Conservation (phyloP, 2,329 filamentous ascomycete species). For the Pyricularia sp. region DNA sequence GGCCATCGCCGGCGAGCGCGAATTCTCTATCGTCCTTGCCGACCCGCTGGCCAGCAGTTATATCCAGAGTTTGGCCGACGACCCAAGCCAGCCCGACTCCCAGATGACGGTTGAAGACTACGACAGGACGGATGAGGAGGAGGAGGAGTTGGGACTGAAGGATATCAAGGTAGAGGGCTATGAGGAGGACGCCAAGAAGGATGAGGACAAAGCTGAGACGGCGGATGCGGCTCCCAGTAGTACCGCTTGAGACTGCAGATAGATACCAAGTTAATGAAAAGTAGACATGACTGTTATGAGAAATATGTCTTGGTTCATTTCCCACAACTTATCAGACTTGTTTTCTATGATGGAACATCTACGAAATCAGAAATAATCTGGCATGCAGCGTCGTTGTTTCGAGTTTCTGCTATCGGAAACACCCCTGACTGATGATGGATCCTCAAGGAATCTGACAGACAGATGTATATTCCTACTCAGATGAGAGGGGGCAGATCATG, state of each 20-base stretch:
- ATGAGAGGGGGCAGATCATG: no score
- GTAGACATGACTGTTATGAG: neutral
- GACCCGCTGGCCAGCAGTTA: slow-evolving; percentile 92
- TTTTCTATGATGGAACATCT: neutral
- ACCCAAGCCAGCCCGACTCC: slow-evolving; percentile 59
- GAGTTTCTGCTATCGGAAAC: no score
- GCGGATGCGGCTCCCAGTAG: neutral
- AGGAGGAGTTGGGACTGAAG: slow-evolving; percentile 80
- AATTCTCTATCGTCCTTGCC: slow-evolving; percentile 74
- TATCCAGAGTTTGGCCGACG: slow-evolving; percentile 78
- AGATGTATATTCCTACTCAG: neutral
- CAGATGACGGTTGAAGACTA: slow-evolving; percentile 79
- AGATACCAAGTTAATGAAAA: neutral
- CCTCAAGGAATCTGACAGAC: no score
- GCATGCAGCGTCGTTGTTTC: no score
- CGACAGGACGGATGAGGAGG: slow-evolving; percentile 79
- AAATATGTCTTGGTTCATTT: neutral
- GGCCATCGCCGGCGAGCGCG: slow-evolving; percentile 70
- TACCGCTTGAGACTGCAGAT: neutral
- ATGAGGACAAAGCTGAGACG: slow-evolving; percentile 9
- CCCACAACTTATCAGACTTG: neutral
- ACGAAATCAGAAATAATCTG: no score
- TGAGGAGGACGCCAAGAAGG: slow-evolving; percentile 39
- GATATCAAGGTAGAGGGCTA: slow-evolving; percentile 95
- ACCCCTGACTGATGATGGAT: no score